Evolutionary conservation across 73 alveolate genomes (phyloP).

Genomic region (Urostyla sp.): DNA sequence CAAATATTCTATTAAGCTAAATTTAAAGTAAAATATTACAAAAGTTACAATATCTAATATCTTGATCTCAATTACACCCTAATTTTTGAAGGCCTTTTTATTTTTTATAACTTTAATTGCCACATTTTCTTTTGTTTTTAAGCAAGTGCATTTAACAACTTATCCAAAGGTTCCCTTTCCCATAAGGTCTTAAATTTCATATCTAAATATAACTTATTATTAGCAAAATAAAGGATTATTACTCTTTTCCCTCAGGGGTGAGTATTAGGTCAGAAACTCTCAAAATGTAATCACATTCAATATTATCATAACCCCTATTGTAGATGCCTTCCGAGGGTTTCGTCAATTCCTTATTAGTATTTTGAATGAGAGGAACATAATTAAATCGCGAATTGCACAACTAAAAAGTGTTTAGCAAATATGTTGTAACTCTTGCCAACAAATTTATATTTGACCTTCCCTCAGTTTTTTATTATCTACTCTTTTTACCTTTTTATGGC

Average conservation of each 20-base stretch:
- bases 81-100: slow-evolving; percentile 67
- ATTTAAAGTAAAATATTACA: not conserved
- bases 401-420: slow-evolving; percentile 12
- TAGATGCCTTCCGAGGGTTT: slow-evolving; percentile 47
- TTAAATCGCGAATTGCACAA: slow-evolving; percentile 17
- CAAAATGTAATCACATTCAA: slow-evolving; percentile 60
- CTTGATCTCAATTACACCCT: slow-evolving; percentile 75
- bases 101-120: slow-evolving; percentile 78
- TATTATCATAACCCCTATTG: slow-evolving; percentile 69
- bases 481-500: not conserved
- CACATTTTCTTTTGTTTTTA: slow-evolving; percentile 43
- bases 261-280: slow-evolving; percentile 52
- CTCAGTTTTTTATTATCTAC: not conserved
- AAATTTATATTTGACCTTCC: slow-evolving; percentile 3
- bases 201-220: not conserved
- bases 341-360: slow-evolving; percentile 36
- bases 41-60: slow-evolving; percentile 44
- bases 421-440: not conserved
- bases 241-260: slow-evolving; percentile 70
- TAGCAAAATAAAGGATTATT: not conserved
- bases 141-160: slow-evolving; percentile 64
- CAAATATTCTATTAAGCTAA: slow-evolving; percentile 59
- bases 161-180: slow-evolving; percentile 84
- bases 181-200: slow-evolving; percentile 52
- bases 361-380: slow-evolving; percentile 2